Evolutionary conservation across 23 red algal genomes (phyloP), one percentile per base, ranked within the genome.

Genomic region (Gracilaria gracilis): DNA sequence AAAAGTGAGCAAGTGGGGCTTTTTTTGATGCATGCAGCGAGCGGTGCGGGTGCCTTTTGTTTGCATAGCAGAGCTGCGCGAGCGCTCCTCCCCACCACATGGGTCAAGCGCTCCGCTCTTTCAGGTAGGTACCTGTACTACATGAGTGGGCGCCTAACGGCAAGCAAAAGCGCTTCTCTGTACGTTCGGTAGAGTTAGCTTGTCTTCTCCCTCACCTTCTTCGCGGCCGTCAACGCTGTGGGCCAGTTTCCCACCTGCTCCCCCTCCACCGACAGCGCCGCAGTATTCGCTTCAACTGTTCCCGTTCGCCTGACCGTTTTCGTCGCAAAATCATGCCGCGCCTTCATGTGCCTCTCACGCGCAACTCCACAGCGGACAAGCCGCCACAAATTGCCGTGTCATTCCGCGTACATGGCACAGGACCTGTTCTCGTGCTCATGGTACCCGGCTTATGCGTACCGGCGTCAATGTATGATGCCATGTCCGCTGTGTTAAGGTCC

Each of bases 391-490:
- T 90, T 55, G 66, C 73, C 39, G 44, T 92, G 24, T 84, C 78
- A 0, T 92, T 82, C 89, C 62, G 66, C 25, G 67, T 84, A 16
- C 89, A 76, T 33, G 89, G 89, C 46, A 58, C 78, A 32, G 89
- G 89, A 38, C 81, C 76, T 37, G 82, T 86, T 36, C 72, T 94
- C 19, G 82, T 83, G 37, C 73, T 94, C 40, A 78, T 94, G 57
- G 46, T 94, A 25, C 75, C 92, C 23, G 92, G 92, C 72, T n/a
- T 94, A 38, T 94, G 83, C 84, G 82, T 87, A 9, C 92, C 92
- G 24, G 50, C 83, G 47, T 87, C 83, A 33, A 94, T 94, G 92
- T 94, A 82, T 64, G 79, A 92, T 53, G 55, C 89, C 66, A 77
- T 84, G 67, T 57, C 88, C 61, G 71, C 89, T 5, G 40, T 92